These are phyloP conservation scores for Chenopodium album DNA, from an alignment of 148 eudicot genomes.

Conservation along the genomic window DNA sequence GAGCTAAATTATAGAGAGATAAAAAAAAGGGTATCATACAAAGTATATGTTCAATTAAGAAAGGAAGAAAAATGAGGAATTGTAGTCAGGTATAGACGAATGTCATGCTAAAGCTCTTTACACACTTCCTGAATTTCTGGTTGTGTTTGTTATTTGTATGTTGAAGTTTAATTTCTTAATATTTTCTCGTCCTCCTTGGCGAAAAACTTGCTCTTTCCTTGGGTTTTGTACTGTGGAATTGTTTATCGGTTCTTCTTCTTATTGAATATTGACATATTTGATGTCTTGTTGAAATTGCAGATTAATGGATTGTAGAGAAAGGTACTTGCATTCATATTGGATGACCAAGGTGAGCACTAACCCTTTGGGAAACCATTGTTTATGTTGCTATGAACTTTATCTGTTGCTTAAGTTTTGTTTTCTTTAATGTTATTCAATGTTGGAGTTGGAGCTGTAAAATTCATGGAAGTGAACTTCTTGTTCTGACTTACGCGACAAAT, in stretches of 20 bases:
- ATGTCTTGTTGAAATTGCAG: constrained; percentile 31
- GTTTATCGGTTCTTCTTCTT: neutral
- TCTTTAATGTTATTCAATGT: neutral
- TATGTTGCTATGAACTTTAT: neutral
- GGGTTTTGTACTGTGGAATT: neutral
- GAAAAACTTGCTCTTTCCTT: neutral
- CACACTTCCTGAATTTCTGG: neutral
- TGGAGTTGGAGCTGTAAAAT: neutral
- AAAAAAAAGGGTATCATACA: constrained; percentile 11
- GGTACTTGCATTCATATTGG: constrained; percentile 27
- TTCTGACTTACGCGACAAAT: neutral
- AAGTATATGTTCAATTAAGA: constrained; percentile 16
- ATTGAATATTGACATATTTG: constrained; percentile 1
- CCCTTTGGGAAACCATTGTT: neutral
- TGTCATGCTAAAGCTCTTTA: constrained; percentile 13
- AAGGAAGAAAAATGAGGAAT: neutral
- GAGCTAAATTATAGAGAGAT: neutral
- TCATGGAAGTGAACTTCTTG: neutral
- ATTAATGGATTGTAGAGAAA: constrained; percentile 43
- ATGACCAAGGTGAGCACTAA: constrained; percentile 34
- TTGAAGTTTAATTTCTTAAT: neutral
- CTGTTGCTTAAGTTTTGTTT: neutral
- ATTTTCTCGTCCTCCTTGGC: neutral
- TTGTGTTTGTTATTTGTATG: constrained; percentile 19
- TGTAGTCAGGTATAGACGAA: neutral